Evolutionary conservation across 169 alveolate species (phyloP).

Genomic region (Plasmodium blacklocki): DNA sequence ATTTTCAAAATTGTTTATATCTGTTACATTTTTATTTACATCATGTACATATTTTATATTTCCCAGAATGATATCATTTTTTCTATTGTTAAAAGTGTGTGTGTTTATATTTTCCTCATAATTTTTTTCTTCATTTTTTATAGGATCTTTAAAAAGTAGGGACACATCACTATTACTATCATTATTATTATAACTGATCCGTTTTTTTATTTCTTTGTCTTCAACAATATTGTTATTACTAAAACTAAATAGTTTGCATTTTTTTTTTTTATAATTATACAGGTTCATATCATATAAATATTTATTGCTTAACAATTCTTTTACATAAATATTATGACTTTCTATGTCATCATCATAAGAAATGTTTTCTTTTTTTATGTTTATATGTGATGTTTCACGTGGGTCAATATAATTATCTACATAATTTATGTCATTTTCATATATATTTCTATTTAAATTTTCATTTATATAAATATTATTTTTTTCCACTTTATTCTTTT

Average conservation of each 20-base stretch:
- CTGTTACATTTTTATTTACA: too few species aligned
- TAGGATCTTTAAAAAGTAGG: neutral
- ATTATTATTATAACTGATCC: neutral
- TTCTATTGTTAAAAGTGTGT: neutral
- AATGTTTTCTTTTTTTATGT: neutral
- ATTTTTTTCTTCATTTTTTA: neutral
- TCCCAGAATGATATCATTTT: too few species aligned
- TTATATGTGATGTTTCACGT: too few species aligned
- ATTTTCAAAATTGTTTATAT: too few species aligned
- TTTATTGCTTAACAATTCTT: slow-evolving; percentile 49
- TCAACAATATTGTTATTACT: slow-evolving; percentile 11
- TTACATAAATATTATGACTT: slow-evolving; percentile 4
- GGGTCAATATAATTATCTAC: too few species aligned
- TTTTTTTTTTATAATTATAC: slow-evolving; percentile 18
- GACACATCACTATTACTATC: neutral
- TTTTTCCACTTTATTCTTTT: too few species aligned
- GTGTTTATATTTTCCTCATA: neutral
- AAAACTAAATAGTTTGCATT: slow-evolving; percentile 33
- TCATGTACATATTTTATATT: too few species aligned
- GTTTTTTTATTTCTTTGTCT: neutral
- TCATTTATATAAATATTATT: too few species aligned
- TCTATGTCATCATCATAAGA: neutral
- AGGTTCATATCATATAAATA: slow-evolving; percentile 43
- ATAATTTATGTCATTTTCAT: too few species aligned
- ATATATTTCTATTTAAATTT: too few species aligned